phyloP scores from a whole-genome alignment of 495 filamentous ascomycete genomes.

The Annulohypoxylon moriforme region DNA sequence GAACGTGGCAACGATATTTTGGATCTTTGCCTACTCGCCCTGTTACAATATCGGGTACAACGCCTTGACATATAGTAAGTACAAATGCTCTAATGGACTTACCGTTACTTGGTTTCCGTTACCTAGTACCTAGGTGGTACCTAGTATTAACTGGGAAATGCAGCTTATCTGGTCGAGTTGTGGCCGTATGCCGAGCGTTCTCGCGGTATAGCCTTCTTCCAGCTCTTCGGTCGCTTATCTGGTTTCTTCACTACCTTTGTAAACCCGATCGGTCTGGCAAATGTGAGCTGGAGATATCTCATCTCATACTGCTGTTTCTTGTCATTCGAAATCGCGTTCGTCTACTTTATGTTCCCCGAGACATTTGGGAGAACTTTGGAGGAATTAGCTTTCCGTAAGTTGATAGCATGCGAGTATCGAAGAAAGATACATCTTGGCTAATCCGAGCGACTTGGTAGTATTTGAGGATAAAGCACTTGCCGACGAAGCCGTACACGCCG shows the following conservation, averaged over 20 bases:
- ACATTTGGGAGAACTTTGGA: slow-evolving; percentile 71
- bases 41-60: slow-evolving; percentile 77
- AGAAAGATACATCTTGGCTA: not conserved
- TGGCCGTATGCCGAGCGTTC: slow-evolving; percentile 72
- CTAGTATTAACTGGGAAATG: not conserved
- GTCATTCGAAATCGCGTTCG: slow-evolving; percentile 65
- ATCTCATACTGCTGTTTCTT: slow-evolving; percentile 67
- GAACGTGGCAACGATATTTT: slow-evolving; percentile 64
- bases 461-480: slow-evolving; percentile 59
- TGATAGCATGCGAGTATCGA: not conserved
- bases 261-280: slow-evolving; percentile 72
- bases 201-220: slow-evolving; percentile 71
- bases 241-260: slow-evolving; percentile 67
- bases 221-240: slow-evolving; percentile 66
- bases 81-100: slow-evolving; percentile 8
- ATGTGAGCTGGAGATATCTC: slow-evolving; percentile 68
- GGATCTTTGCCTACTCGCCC: slow-evolving; percentile 71
- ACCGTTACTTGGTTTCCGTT: no score
- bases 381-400: slow-evolving; percentile 72
- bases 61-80: slow-evolving; percentile 71
- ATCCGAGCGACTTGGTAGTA: slow-evolving; percentile 43
- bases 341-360: slow-evolving; percentile 75
- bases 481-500: slow-evolving; percentile 52
- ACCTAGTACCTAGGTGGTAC: no score
- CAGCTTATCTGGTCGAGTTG: slow-evolving; percentile 71